Conservation (phyloP, 441 rosid species). For the Erodium texanum region DNA sequence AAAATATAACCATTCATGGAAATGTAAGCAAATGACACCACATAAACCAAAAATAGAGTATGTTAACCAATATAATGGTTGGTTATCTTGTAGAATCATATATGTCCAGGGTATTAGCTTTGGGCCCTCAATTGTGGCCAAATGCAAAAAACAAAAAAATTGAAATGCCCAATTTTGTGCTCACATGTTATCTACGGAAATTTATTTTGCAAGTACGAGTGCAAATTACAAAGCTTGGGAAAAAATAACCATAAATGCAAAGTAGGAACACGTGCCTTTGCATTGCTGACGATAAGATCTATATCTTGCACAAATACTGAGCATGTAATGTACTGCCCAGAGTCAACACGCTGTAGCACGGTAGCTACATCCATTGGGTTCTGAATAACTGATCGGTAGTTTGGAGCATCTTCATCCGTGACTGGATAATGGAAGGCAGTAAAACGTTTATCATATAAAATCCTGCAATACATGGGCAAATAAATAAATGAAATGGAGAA, state of each 20-base stretch:
- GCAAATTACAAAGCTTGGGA: neutral
- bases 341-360: conserved; percentile 77
- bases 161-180: neutral
- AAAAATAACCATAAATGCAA: conserved; percentile 1
- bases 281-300: conserved; percentile 80
- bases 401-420: conserved; percentile 94
- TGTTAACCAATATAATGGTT: too few species aligned
- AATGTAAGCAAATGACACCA: too few species aligned
- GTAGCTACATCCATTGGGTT: conserved; percentile 96
- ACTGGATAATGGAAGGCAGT: conserved; percentile 93
- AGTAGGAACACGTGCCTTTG: conserved; percentile 48
- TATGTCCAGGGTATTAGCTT: neutral
- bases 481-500: conserved; percentile 3
- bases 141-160: neutral
- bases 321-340: conserved; percentile 81
- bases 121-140: neutral
- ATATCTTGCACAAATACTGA: conserved; percentile 78
- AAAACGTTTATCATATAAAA: conserved; percentile 83
- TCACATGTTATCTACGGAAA: neutral
- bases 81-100: conserved; percentile 1
- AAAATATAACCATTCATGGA: too few species aligned
- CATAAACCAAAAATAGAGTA: too few species aligned
- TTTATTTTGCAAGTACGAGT: neutral
- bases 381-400: conserved; percentile 76
- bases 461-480: conserved; percentile 39